Evolutionary conservation across 2,329 filamentous ascomycete species (phyloP), one percentile per base, ranked within the genome.

Genomic region (Bimuria novae-zelandiae): DNA sequence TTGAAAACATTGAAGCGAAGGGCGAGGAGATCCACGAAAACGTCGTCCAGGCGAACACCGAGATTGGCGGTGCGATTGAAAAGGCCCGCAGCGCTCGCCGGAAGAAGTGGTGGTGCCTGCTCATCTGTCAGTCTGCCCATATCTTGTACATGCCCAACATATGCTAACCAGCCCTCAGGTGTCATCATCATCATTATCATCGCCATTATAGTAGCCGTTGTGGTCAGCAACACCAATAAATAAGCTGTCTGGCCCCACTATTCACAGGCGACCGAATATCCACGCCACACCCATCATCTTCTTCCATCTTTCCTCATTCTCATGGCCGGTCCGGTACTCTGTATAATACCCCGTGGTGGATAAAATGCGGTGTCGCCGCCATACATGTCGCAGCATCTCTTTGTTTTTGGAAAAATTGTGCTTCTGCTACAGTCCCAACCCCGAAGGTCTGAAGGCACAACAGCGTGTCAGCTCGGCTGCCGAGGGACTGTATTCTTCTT

Each of bases 91-190:
- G 60, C 57, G 66, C 70, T 49, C 72, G 84, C 85, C 64, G 90
- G 89, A 96, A 95, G 91, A 97, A 97, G 89, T 97, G 92, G 92
- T 92, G 89, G 73, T 96, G 92, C 80, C 77, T 96, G 63, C 86
- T 88, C 67, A 90, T 97, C 68, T 78, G 81, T 39, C 8, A 39
- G 36, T 22, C 10, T 14, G 36, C 8, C 17, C 3, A 10, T 10
- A 23, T 19, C 2, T 19, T 14, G 36, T 14, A 8, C 11, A 3
- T 10, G 12, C 8, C 17, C 17, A 14, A 19, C 17, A 36, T 39
- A 12, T 33, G 12, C 36, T 39, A 22, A 39, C 12, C 19, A 4
- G 16, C n/a, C 19, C 4, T 22, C 14, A 39, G 36, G 36, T 64
- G 59, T 75, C 42, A 57, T 74, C 58, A 66, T 71, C 56, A 61